Evolutionary conservation across 228 moss, liverwort and hornwort species (phyloP).

Genomic region (Sphagnum fallax): DNA sequence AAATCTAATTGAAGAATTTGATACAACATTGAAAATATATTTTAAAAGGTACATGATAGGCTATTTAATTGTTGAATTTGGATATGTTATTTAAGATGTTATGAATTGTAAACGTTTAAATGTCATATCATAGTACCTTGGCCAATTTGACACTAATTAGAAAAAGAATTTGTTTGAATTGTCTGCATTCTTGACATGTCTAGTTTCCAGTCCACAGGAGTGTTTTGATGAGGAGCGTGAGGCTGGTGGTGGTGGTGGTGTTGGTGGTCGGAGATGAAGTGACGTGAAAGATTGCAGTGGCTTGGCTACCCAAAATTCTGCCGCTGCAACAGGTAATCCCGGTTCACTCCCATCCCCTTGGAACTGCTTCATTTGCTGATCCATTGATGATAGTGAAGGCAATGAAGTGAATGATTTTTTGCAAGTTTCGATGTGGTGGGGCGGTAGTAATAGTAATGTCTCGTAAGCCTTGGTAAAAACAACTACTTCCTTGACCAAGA

Average conservation of each 20-base stretch:
- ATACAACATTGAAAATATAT: no score
- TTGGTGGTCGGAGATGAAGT: not conserved
- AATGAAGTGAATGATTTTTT: conserved; percentile 13
- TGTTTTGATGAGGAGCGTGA: conserved; percentile 2
- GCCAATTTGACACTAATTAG: not conserved
- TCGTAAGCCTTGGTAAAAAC: conserved; percentile 10
- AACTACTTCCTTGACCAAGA: not conserved
- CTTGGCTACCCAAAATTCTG: conserved; percentile 22
- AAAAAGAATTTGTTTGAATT: conserved; percentile 6
- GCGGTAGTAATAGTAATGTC: conserved; percentile 1
- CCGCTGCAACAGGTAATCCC: conserved; percentile 7
- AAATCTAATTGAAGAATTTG: no score
- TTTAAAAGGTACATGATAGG: no score
- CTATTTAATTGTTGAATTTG: no score
- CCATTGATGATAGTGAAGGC: not conserved
- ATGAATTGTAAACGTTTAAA: no score
- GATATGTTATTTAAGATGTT: no score
- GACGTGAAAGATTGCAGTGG: not conserved
- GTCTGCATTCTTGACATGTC: conserved; percentile 5
- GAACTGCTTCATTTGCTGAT: conserved; percentile 3
- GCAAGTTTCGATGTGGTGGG: not conserved
- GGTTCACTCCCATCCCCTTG: conserved; percentile 5
- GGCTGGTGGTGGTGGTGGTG: no score
- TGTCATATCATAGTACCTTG: no score
- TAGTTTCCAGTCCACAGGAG: conserved; percentile 12